Percentiles rank a stretch among this genome's conserved stretches.
Evolutionary conservation across 768 basidiomycete genomes (phyloP).

Genomic region (Termitomyces titanicus): DNA sequence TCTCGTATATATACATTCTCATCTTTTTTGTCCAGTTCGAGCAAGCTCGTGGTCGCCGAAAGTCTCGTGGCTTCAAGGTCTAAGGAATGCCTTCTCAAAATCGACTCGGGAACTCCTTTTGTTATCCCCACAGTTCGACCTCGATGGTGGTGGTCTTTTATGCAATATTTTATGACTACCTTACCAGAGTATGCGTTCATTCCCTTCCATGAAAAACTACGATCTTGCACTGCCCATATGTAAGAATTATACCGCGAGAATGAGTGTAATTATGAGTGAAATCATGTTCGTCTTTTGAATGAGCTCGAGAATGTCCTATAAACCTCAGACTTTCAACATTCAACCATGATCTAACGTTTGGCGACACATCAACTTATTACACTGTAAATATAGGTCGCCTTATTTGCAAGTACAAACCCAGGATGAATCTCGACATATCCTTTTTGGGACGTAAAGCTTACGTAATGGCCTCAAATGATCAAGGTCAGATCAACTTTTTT

Average conservation of each 20-base stretch:
- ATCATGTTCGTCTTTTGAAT: too few relatives aligned
- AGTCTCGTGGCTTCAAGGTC: conserved; percentile 96
- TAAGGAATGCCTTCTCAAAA: conserved; percentile 40
- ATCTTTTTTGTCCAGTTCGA: conserved; percentile 64
- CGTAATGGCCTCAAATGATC: neutral
- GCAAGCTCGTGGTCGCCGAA: conserved; percentile 97
- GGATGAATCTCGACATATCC: too few relatives aligned
- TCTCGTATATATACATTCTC: conserved; percentile 1
- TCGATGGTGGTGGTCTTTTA: conserved; percentile 24
- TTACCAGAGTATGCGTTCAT: conserved; percentile 24
- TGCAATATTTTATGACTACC: conserved; percentile 31
- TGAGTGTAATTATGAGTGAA: neutral
- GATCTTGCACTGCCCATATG: conserved; percentile 3
- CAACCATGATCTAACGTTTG: too few relatives aligned
- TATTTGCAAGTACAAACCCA: too few relatives aligned
- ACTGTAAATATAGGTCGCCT: too few relatives aligned
- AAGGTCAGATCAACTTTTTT: neutral
- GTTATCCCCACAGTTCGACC: conserved; percentile 19
- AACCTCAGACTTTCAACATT: too few relatives aligned
- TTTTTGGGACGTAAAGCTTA: too few relatives aligned
- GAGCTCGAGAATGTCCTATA: too few relatives aligned
- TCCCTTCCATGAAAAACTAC: conserved; percentile 18
- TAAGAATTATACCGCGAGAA: conserved; percentile 2
- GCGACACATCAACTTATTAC: too few relatives aligned
- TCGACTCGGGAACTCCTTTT: conserved; percentile 16